Conservation (phyloP, 257 asterid genomes). For the Solanum megistacrolobum region DNA sequence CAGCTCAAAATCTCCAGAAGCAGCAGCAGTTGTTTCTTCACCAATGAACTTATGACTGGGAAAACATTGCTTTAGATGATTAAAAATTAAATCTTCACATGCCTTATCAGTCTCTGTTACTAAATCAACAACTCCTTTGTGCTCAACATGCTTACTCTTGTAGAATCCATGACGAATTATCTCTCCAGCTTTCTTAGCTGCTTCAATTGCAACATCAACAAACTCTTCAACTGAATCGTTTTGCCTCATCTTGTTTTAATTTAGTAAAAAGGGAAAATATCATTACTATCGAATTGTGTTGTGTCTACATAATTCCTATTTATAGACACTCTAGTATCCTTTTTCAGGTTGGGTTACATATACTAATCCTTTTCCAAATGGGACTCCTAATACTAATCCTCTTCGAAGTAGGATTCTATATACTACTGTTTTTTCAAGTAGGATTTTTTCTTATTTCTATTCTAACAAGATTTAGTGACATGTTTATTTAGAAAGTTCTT, state of each 20-base stretch:
- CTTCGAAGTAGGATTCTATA: neutral
- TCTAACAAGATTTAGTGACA: neutral
- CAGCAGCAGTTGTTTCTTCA: conserved; percentile 87
- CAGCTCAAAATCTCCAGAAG: conserved; percentile 54
- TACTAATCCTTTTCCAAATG: neutral
- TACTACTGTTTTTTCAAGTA: neutral
- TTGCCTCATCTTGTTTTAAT: conserved; percentile 33
- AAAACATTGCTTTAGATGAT: conserved; percentile 43
- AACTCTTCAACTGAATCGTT: conserved; percentile 46
- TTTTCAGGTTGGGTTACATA: neutral
- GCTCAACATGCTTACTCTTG: conserved; percentile 64
- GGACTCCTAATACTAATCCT: neutral
- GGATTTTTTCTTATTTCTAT: neutral
- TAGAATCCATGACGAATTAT: conserved; percentile 51
- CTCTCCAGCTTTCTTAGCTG: conserved; percentile 75
- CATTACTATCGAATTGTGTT: too few relatives aligned
- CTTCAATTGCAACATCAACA: conserved; percentile 47
- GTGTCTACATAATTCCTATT: neutral
- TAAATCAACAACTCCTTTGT: conserved; percentile 85
- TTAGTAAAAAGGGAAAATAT: neutral
- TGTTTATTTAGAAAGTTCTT: neutral
- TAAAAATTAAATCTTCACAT: conserved; percentile 73
- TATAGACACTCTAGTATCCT: neutral
- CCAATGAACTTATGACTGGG: conserved; percentile 92
- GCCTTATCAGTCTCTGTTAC: conserved; percentile 91